These are phyloP conservation scores for Coemansia sp. DNA, from an alignment of 192 early-diverging fungal species.

Conservation along the genomic window DNA sequence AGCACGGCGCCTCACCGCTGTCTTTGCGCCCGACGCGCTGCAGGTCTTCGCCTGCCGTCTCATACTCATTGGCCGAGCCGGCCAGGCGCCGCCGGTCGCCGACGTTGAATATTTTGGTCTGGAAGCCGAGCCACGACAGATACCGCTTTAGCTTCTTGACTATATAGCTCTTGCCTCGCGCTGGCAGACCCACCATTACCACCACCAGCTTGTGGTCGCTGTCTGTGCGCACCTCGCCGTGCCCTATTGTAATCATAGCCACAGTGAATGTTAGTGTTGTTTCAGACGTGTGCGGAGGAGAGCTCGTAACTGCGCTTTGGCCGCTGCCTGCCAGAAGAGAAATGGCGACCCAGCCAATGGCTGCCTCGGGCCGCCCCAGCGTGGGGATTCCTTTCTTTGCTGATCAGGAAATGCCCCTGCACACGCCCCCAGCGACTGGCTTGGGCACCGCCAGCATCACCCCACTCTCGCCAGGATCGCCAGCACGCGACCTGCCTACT, in stretches of 20 bases:
- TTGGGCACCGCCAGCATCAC: neutral
- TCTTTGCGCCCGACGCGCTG: constrained; percentile 1
- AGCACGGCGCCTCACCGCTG: constrained; percentile 17
- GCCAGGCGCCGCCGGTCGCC: constrained; percentile 86
- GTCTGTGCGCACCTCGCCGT: constrained; percentile 58
- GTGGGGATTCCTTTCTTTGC: neutral
- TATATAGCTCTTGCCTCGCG: constrained; percentile 93
- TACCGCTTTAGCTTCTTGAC: constrained; percentile 94
- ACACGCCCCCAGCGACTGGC: neutral
- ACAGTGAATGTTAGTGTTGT: neutral
- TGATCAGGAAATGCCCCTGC: neutral
- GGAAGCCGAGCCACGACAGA: constrained; percentile 76
- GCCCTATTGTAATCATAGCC: constrained; percentile 43
- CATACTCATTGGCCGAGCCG: constrained; percentile 40
- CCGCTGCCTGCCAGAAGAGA: neutral
- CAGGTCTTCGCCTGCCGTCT: neutral
- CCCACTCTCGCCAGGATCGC: constrained; percentile 6
- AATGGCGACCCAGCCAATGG: neutral
- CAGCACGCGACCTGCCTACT: constrained; percentile 16
- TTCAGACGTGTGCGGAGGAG: neutral
- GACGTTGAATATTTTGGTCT: constrained; percentile 88
- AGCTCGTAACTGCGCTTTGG: neutral
- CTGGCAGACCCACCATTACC: constrained; percentile 97
- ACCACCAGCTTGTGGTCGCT: constrained; percentile 88
- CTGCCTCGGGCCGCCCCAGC: neutral